Evolutionary conservation across 148 eudicot genomes (phyloP).

Genomic region (Cornus suecica): DNA sequence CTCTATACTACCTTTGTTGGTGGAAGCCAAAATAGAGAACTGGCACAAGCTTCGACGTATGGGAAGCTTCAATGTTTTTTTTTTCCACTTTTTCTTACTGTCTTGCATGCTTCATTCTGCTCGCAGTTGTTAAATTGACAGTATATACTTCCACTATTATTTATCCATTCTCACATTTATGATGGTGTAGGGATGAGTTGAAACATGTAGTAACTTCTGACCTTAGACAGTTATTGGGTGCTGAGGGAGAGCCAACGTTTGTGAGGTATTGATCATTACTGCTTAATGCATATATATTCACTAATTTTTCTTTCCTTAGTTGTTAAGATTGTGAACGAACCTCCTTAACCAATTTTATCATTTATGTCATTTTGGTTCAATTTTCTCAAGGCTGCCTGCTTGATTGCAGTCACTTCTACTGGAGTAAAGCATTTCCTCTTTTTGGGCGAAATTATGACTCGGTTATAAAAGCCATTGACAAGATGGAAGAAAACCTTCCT

Average conservation of each 20-base stretch:
- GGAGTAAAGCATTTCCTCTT: slow-evolving; percentile 93
- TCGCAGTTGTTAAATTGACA: neutral
- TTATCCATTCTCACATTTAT: neutral
- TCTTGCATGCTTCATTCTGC: neutral
- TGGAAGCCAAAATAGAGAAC: slow-evolving; percentile 86
- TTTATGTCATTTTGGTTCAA: neutral
- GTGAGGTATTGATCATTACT: slow-evolving; percentile 44
- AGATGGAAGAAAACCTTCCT: slow-evolving; percentile 85
- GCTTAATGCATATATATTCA: neutral
- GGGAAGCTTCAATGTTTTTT: slow-evolving; percentile 1
- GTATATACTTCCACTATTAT: neutral
- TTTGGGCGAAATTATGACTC: slow-evolving; percentile 73
- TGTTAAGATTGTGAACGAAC: neutral
- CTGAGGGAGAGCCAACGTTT: slow-evolving; percentile 25
- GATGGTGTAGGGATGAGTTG: slow-evolving; percentile 64
- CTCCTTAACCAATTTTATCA: neutral
- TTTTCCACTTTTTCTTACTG: neutral
- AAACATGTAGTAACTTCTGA: slow-evolving; percentile 41
- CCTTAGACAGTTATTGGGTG: slow-evolving; percentile 31
- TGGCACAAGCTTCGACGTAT: slow-evolving; percentile 91
- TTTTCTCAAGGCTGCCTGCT: slow-evolving; percentile 14
- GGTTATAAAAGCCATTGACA: slow-evolving; percentile 66
- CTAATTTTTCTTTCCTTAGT: too few species aligned
- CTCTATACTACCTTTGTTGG: slow-evolving; percentile 97
- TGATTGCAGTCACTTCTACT: slow-evolving; percentile 66